phyloP scores from a whole-genome alignment of 2,329 filamentous ascomycete species.

The Penicillium brevicompactum region DNA sequence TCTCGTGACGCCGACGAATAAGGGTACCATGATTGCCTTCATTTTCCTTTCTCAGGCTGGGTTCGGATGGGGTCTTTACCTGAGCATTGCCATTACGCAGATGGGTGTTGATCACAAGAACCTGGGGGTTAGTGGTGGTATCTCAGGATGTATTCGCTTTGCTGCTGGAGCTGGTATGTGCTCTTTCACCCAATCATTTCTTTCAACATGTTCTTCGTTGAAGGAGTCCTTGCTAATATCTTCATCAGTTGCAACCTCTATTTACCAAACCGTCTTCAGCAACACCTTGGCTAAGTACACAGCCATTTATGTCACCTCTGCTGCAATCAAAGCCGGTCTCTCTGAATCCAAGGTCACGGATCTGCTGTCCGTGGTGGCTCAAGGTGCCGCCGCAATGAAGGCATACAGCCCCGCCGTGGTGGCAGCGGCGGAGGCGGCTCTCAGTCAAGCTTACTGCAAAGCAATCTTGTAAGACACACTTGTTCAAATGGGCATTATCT shows the following conservation, averaged over 20 bases:
- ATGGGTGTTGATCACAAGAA: slow-evolving; percentile 54
- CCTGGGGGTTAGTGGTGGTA: slow-evolving; percentile 49
- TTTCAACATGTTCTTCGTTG: not conserved
- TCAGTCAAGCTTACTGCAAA: slow-evolving; percentile 27
- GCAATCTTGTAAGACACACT: slow-evolving; percentile 24
- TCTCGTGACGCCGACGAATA: slow-evolving; percentile 46
- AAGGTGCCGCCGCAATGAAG: slow-evolving; percentile 19
- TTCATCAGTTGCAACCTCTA: slow-evolving; percentile 38
- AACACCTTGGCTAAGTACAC: slow-evolving; percentile 39
- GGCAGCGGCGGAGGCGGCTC: slow-evolving; percentile 21
- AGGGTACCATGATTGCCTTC: slow-evolving; percentile 52
- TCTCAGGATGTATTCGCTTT: slow-evolving; percentile 48
- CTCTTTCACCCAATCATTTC: not conserved
- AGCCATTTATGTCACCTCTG: slow-evolving; percentile 35
- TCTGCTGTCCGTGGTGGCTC: slow-evolving; percentile 31
- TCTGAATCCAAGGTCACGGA: slow-evolving; percentile 30
- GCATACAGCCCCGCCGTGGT: slow-evolving; percentile 22
- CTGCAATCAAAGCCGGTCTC: slow-evolving; percentile 40
- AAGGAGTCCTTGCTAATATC: not conserved
- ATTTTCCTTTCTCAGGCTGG: slow-evolving; percentile 49
- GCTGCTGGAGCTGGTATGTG: slow-evolving; percentile 42
- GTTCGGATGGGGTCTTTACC: slow-evolving; percentile 52
- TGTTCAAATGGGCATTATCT: not conserved
- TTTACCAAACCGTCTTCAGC: slow-evolving; percentile 47
- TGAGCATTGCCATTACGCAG: slow-evolving; percentile 53